Conservation (phyloP, 331 rosid genomes). For the Quercus phellos region DNA sequence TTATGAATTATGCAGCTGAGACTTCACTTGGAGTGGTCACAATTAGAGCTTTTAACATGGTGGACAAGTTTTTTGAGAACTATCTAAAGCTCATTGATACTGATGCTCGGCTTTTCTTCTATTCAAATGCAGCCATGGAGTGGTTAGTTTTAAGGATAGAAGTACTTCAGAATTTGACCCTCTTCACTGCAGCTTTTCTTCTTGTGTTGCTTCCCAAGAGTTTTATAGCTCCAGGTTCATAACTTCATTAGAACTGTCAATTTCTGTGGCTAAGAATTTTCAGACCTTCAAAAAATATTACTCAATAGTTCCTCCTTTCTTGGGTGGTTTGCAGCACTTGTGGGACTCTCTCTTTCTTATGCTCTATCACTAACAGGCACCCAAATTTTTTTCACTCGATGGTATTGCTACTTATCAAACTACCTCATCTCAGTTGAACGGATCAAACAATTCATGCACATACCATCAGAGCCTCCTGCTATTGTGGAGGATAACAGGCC, state of each 20-base stretch:
- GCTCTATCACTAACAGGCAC: conserved; percentile 44
- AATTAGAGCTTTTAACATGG: conserved; percentile 42
- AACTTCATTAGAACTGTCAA: too few species aligned
- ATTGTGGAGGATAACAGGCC: conserved; percentile 53
- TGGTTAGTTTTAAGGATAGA: conserved; percentile 43
- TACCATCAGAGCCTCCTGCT: conserved; percentile 71
- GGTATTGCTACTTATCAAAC: conserved; percentile 57
- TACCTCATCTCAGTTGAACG: conserved; percentile 70
- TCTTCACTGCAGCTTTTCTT: conserved; percentile 33
- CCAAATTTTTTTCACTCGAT: conserved; percentile 37
- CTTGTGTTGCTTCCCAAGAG: conserved; percentile 41
- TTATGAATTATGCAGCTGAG: conserved; percentile 44
- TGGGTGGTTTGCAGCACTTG: conserved; percentile 54
- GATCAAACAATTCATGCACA: conserved; percentile 74
- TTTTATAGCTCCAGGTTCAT: conserved; percentile 28
- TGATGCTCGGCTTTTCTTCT: conserved; percentile 39
- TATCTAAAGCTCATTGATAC: conserved; percentile 37
- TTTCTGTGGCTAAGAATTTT: too few species aligned
- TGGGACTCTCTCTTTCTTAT: conserved; percentile 84
- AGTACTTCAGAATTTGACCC: conserved; percentile 42
- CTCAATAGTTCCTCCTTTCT: background rate
- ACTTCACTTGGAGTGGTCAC: conserved; percentile 46
- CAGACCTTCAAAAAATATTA: background rate
- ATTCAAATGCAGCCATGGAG: conserved; percentile 43
- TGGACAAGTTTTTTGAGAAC: conserved; percentile 30